A percentile compares a stretch with the other conserved stretches of the same genome.
phyloP scores from a whole-genome alignment of 331 rosid species.

The Pyracantha coccinea region DNA sequence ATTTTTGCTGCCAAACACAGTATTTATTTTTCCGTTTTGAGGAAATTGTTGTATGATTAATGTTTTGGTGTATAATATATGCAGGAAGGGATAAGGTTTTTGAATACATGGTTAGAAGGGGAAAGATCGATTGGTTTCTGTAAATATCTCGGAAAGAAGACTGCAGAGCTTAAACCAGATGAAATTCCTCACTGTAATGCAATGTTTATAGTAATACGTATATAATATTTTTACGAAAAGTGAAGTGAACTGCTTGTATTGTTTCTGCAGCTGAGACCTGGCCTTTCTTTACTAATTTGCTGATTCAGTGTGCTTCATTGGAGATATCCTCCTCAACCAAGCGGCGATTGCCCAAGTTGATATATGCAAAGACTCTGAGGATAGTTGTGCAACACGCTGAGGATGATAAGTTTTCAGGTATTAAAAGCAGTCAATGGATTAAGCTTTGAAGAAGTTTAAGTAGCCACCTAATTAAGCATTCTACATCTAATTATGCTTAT shows the following conservation, averaged over 20 bases:
- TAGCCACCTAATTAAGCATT: not conserved
- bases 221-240: not conserved
- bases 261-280: conserved; percentile 80
- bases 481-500: conserved; percentile 2
- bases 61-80: conserved; percentile 9
- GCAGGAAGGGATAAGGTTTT: conserved; percentile 80
- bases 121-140: conserved; percentile 59
- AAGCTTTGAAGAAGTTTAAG: not conserved
- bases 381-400: conserved; percentile 68
- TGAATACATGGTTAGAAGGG: conserved; percentile 92
- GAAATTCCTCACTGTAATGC: conserved; percentile 55
- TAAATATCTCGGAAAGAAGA: conserved; percentile 56
- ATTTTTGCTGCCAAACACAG: not conserved
- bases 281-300: conserved; percentile 71
- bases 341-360: conserved; percentile 58
- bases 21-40: not conserved
- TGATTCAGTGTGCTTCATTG: conserved; percentile 55
- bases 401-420: conserved; percentile 69
- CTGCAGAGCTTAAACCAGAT: conserved; percentile 63
- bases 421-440: not conserved
- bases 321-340: conserved; percentile 76
- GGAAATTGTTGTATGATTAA: not conserved
- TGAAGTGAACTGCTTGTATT: conserved; percentile 2
- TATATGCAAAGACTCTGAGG: conserved; percentile 79
- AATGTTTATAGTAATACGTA: not conserved